Evolutionary conservation across 805 yeast species (phyloP), one percentile per base, ranked within the genome.

Genomic region (Helenozyma baotianmanensis): DNA sequence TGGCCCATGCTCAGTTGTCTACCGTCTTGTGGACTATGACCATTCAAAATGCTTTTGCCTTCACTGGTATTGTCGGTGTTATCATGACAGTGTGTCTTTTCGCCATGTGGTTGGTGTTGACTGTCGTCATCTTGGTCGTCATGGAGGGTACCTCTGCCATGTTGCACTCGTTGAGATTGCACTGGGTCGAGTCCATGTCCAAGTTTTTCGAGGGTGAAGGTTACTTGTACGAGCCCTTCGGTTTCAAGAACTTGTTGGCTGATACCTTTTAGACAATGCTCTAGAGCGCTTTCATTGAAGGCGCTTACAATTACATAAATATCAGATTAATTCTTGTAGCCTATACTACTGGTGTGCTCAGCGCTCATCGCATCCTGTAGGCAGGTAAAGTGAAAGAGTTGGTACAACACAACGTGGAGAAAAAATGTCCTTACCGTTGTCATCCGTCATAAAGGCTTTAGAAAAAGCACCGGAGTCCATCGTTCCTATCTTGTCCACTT

Each of bases 61-160:
- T 67, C 3, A 68, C 80, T 3, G 92, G 90, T 3, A 42, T 63
- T 7, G 48, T 70, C 4, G 95, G 96, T 9, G 82, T 87, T 1
- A 42, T 80, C 17, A 78, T 76, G 72, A 78, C 86, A 2, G 92
- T 89, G 23, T 53, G 82, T 15, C 63, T 92, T 54, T 92, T 92
- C 58, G 95, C 82, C 14, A 78, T 92, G 82, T 92, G 99, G 99
- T 88, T 92, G 58, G 76, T 76, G 3, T 68, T 92, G 41, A 90
- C 98, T 0, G 90, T 89, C 16, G 82, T 86, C 51, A 87, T 92
- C 48, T 72, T 92, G 53, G 97, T 92, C 10, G 68, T 84, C 33
- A 92, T 92, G 99, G 99, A 92, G 63, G 99, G 98, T 38, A 92
- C 99, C 0, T 87, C 97, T 16, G 98, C 98, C 22, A 92, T 92